phyloP scores from a whole-genome alignment of 108 stramenopile genomes.

The Fragilaria crotonensis region DNA sequence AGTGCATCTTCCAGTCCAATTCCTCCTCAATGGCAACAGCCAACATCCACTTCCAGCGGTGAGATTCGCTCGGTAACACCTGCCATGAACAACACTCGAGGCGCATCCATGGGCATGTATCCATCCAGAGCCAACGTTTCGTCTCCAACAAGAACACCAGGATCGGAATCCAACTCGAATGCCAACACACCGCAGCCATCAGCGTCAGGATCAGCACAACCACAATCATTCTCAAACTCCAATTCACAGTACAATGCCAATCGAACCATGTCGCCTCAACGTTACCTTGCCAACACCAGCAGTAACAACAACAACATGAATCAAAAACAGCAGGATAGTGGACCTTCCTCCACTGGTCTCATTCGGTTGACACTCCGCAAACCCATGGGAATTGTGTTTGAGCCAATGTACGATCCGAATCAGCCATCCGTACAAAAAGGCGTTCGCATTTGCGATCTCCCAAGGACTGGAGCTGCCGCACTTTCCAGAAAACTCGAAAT shows the following conservation, averaged over 20 bases:
- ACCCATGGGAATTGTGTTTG: slow-evolving; percentile 88
- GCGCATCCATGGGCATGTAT: no score
- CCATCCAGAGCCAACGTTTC: no score
- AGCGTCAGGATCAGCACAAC: slow-evolving; percentile 5
- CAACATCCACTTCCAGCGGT: not conserved
- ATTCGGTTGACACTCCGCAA: slow-evolving; percentile 74
- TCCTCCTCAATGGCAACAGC: slow-evolving; percentile 2
- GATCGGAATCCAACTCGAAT: not conserved
- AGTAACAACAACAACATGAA: not conserved
- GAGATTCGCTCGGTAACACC: slow-evolving; percentile 29
- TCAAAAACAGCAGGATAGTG: not conserved
- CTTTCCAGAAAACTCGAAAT: slow-evolving; percentile 67
- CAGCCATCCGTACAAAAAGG: slow-evolving; percentile 49
- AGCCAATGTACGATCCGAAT: slow-evolving; percentile 81
- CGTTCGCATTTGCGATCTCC: slow-evolving; percentile 80
- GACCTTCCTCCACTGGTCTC: slow-evolving; percentile 37
- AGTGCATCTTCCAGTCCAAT: not conserved
- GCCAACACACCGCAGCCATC: not conserved
- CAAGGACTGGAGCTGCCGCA: slow-evolving; percentile 79
- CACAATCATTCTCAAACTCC: slow-evolving; percentile 5
- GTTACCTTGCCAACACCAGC: not conserved
- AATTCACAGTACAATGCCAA: not conserved
- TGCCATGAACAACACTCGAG: slow-evolving; percentile 35
- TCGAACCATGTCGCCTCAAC: not conserved
- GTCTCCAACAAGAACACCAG: not conserved